Conservation (phyloP, 106 monocot genomes). For the Acorus gramineus region DNA sequence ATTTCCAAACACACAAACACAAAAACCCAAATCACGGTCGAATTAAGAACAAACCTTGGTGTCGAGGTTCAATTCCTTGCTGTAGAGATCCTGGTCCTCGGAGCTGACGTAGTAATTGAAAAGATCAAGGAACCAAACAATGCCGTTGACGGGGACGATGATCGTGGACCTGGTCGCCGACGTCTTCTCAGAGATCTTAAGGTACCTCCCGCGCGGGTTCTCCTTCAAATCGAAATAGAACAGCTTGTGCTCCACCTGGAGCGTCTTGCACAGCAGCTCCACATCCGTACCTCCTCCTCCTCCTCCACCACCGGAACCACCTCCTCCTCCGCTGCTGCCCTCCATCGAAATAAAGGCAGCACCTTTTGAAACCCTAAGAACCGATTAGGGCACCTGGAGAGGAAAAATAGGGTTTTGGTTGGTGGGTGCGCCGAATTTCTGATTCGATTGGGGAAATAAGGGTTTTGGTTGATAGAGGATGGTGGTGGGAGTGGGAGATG, state of each 20-base stretch:
- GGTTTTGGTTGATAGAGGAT: too few relatives aligned
- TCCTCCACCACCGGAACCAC: slow-evolving; percentile 7
- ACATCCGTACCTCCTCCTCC: slow-evolving; percentile 37
- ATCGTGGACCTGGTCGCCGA: slow-evolving; percentile 81
- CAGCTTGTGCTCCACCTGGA: slow-evolving; percentile 90
- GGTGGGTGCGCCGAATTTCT: too few relatives aligned
- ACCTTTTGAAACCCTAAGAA: too few relatives aligned
- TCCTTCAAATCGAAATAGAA: slow-evolving; percentile 97
- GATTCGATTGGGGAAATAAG: too few relatives aligned
- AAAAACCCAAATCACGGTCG: slow-evolving; percentile 1
- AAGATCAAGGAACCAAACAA: slow-evolving; percentile 69
- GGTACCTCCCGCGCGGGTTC: slow-evolving; percentile 70
- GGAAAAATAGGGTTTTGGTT: too few relatives aligned
- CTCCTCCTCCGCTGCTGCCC: slow-evolving; percentile 8
- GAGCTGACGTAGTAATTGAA: slow-evolving; percentile 53
- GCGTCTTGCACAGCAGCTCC: slow-evolving; percentile 70
- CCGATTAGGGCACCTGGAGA: too few relatives aligned
- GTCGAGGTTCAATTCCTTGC: slow-evolving; percentile 85
- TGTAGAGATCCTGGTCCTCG: slow-evolving; percentile 52
- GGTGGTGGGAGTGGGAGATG: too few relatives aligned
- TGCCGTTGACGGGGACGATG: slow-evolving; percentile 62
- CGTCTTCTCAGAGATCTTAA: slow-evolving; percentile 97
- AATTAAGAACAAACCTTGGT: slow-evolving; percentile 43
- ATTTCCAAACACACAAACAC: slow-evolving; percentile 2
- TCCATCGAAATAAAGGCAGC: slow-evolving; percentile 1